phyloP scores from a whole-genome alignment of 2,329 filamentous ascomycete genomes.

The Westerdykella sp. region DNA sequence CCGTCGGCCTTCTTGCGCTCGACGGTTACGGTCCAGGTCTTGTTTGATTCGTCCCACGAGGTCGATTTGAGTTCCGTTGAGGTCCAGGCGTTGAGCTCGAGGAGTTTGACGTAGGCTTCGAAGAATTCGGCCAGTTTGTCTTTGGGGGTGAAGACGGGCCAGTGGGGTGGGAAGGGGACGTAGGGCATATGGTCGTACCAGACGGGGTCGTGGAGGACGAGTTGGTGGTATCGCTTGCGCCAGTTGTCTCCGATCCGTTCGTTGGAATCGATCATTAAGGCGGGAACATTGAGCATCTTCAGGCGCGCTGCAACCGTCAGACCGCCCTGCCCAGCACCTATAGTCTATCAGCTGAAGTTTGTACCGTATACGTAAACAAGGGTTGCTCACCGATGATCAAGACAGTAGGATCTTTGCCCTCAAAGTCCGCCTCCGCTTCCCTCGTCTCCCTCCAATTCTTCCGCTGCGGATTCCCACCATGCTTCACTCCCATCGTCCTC shows the following conservation, averaged over 20 bases:
- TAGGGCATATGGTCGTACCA: conserved; percentile 38
- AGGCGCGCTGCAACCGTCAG: conserved; percentile 41
- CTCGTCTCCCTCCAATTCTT: conserved; percentile 29
- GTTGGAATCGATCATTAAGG: conserved; percentile 43
- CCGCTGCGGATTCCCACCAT: conserved; percentile 22
- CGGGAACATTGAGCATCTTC: conserved; percentile 39
- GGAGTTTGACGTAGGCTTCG: conserved; percentile 32
- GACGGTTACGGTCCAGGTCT: conserved; percentile 36
- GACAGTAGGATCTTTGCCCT: conserved; percentile 22
- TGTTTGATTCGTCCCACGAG: conserved; percentile 33
- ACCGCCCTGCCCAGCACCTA: conserved; percentile 43
- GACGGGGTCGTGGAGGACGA: conserved; percentile 39
- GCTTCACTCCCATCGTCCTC: conserved; percentile 23
- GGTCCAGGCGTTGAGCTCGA: conserved; percentile 38
- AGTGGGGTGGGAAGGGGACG: conserved; percentile 25
- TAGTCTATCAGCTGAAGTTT: conserved; percentile 1
- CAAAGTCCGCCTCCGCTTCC: conserved; percentile 21
- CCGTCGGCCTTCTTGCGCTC: conserved; percentile 19
- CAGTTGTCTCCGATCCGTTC: conserved; percentile 42
- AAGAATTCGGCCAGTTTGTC: conserved; percentile 37
- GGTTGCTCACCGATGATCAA: conserved; percentile 20
- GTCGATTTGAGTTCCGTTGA: conserved; percentile 34
- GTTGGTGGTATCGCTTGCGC: conserved; percentile 42
- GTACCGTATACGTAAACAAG: not conserved
- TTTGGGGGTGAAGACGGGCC: conserved; percentile 30